These are phyloP conservation scores for Sugiyamaella floridensis DNA, from an alignment of 805 yeast species.

Conservation along the genomic window DNA sequence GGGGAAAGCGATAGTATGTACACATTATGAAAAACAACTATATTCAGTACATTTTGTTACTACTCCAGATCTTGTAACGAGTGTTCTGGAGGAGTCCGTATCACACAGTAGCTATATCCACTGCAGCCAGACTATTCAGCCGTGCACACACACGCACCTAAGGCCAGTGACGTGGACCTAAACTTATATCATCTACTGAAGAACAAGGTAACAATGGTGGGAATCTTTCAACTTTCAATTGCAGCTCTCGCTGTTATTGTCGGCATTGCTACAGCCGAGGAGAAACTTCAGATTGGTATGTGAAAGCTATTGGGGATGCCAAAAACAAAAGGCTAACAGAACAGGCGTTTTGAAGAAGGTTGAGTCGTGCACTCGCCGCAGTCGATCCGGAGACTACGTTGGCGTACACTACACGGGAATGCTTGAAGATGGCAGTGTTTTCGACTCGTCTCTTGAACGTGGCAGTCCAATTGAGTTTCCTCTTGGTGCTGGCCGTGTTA, in stretches of 20 bases:
- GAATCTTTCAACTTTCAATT: not conserved
- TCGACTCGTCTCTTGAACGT: constrained; percentile 66
- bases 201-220: not conserved
- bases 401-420: constrained; percentile 75
- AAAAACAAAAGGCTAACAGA: constrained; percentile 2
- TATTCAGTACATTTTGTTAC: no score
- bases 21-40: no score
- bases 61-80: no score
- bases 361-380: constrained; percentile 48
- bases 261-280: constrained; percentile 14
- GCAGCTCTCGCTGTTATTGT: constrained; percentile 3
- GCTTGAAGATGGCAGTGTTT: constrained; percentile 58
- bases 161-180: not conserved
- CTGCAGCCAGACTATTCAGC: no score
- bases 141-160: not conserved
- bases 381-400: constrained; percentile 60
- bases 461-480: constrained; percentile 61
- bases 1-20: constrained; percentile 8
- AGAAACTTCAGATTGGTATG: constrained; percentile 25
- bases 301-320: not conserved
- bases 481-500: constrained; percentile 77
- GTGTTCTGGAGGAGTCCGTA: no score
- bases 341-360: constrained; percentile 44
- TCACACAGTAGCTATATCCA: no score
- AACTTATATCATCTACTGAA: not conserved